Conservation (phyloP, 306 rosid genomes). For the Trifolium subterraneum region DNA sequence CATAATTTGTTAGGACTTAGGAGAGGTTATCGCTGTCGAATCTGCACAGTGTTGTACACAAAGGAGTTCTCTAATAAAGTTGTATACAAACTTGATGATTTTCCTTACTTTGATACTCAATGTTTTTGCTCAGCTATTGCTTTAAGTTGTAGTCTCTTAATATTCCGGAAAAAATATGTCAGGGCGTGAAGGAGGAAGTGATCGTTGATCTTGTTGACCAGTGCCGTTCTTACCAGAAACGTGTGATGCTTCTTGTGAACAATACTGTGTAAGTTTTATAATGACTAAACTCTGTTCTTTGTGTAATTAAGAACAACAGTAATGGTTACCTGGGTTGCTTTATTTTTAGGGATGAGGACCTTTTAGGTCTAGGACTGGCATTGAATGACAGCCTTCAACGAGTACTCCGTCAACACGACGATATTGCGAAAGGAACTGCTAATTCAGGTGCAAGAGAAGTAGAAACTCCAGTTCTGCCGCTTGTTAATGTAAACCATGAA, state of each 20-base stretch:
- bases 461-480: slow-evolving; percentile 66
- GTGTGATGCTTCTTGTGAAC: slow-evolving; percentile 91
- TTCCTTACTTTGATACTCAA: background rate
- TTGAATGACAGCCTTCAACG: slow-evolving; percentile 90
- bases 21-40: background rate
- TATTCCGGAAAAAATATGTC: slow-evolving; percentile 46
- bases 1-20: background rate
- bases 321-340: slow-evolving; percentile 44
- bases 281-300: slow-evolving; percentile 2
- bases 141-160: slow-evolving; percentile 33
- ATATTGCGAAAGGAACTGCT: slow-evolving; percentile 64
- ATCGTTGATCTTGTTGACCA: slow-evolving; percentile 97
- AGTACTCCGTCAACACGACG: slow-evolving; percentile 73
- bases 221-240: slow-evolving; percentile 87
- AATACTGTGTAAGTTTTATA: slow-evolving; percentile 62
- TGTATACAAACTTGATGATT: background rate
- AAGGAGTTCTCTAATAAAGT: slow-evolving; percentile 1
- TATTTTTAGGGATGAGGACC: slow-evolving; percentile 78
- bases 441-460: slow-evolving; percentile 52
- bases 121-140: background rate
- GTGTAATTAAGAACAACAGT: slow-evolving; percentile 29
- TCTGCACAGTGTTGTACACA: background rate
- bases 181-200: slow-evolving; percentile 91
- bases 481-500: slow-evolving; percentile 76
- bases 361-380: slow-evolving; percentile 73